Evolutionary conservation across 306 rosid species (phyloP).

Genomic region (Fagus sylvatica): DNA sequence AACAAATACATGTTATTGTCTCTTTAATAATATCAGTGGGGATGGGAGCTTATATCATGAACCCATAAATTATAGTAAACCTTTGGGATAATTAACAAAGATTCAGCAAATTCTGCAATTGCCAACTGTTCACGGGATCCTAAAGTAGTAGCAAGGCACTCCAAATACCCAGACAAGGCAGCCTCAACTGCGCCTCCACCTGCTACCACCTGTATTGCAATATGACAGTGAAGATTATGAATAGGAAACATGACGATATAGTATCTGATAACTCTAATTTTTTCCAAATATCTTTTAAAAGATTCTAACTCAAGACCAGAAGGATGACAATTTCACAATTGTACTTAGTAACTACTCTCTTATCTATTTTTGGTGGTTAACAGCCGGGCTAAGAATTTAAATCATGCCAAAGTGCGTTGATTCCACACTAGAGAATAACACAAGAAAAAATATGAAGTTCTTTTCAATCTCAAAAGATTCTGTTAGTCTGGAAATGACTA

Average conservation of each 20-base stretch:
- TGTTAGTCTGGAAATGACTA: neutral
- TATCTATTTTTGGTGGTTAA: neutral
- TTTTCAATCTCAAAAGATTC: neutral
- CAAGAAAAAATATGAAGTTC: neutral
- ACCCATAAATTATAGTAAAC: slow-evolving; percentile 27
- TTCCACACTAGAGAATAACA: neutral
- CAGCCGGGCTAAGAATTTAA: neutral
- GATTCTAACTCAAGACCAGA: neutral
- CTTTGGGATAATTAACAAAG: slow-evolving; percentile 86
- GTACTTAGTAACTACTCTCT: neutral
- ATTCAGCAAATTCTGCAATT: slow-evolving; percentile 94
- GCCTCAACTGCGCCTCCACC: slow-evolving; percentile 99
- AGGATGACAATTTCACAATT: neutral
- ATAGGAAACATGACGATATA: neutral
- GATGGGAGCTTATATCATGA: neutral
- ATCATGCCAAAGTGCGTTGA: neutral
- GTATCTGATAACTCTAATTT: neutral
- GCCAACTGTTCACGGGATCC: slow-evolving; percentile 99
- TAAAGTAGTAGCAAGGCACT: slow-evolving; percentile 90
- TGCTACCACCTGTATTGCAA: slow-evolving; percentile 78
- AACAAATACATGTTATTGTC: slow-evolving; percentile 21
- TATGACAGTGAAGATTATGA: slow-evolving; percentile 4
- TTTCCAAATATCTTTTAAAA: neutral
- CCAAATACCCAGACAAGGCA: slow-evolving; percentile 90
- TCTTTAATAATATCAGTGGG: neutral